Conservation (phyloP, 176 grass and related monocot genomes). For the Elymus sibiricus region DNA sequence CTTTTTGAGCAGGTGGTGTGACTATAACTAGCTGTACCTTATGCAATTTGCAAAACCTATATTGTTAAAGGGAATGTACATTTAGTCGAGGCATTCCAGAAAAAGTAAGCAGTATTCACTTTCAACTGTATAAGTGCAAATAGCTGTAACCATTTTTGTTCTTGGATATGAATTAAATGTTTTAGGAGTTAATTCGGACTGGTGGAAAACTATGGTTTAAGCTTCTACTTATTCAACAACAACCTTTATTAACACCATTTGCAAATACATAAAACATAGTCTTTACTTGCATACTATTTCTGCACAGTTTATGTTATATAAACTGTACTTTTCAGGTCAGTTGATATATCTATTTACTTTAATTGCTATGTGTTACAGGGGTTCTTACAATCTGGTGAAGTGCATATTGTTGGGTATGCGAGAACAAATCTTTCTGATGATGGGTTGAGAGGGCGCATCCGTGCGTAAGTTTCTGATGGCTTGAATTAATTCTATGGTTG, state of each 20-base stretch:
- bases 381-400: conserved; percentile 73
- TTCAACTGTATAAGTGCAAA: conserved; percentile 6
- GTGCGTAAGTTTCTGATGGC: conserved; percentile 55
- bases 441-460: conserved; percentile 76
- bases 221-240: conserved; percentile 11
- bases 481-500: conserved; percentile 6
- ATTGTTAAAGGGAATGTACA: conserved; percentile 5
- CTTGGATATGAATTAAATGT: background rate
- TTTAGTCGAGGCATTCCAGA: conserved; percentile 14
- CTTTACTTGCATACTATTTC: background rate
- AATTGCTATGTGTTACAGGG: conserved; percentile 47
- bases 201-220: conserved; percentile 6
- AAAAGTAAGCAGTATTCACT: background rate
- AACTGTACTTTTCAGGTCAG: background rate
- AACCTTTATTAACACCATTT: background rate
- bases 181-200: conserved; percentile 13
- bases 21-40: conserved; percentile 1
- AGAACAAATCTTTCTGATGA: conserved; percentile 91
- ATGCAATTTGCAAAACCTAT: background rate
- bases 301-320: background rate
- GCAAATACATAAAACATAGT: background rate
- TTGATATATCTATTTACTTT: background rate
- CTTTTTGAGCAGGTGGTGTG: conserved; percentile 84
- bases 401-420: conserved; percentile 95
- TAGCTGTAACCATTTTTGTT: background rate